Evolutionary conservation across 495 filamentous ascomycete genomes (phyloP), one percentile per base, ranked within the genome.

Genomic region (Aspergillus hancockii): DNA sequence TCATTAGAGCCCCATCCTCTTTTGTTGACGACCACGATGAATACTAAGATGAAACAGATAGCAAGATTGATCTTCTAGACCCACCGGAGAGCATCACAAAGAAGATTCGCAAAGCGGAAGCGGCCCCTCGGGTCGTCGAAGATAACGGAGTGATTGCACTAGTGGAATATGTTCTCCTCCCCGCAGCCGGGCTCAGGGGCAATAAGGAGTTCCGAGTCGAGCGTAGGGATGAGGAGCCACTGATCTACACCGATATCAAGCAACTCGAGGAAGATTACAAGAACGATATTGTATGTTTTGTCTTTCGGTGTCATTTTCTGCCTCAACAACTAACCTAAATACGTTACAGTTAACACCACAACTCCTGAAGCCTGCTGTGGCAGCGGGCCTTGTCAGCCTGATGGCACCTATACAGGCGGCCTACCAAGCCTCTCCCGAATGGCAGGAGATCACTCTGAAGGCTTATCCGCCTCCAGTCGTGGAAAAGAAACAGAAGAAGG

Each of bases 61-160:
- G 72, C 66, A 76, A 98, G 79, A 96, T 98, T 62, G 94, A 98
- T 70, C 79, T 98, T 8, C 81, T 98, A 6, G 94, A 98, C 61
- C 41, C 82, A 0, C 73, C 87, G 0, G 92, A 95, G 8, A 68
- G 75, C 4, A 84, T 97, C 4, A 71, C 76, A 53, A 88, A 85
- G 75, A 97, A 97, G 81, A 78, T 97, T 58, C 85, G 84, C 63
- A 96, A 96, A 72, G 89, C 93, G 3, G 80, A 86, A 41, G 88
- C 88, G 7, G 82, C 82, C 32, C 94, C 94, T 2, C 79, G 83
- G 60, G 81, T 89, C 31, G 77, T 90, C 18, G 91, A 96, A 62
- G 88, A 86, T 8, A 98, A 98, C 68, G 94, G 94, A 13, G 69
- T 98, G 8, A 72, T 97, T 14, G 82, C 86, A 1, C 88, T 97